A percentile compares a stretch with the other conserved stretches of the same genome.
These are phyloP conservation scores for Talaromyces islandicus DNA, from an alignment of 2,329 filamentous ascomycete genomes.

Conservation along the genomic window DNA sequence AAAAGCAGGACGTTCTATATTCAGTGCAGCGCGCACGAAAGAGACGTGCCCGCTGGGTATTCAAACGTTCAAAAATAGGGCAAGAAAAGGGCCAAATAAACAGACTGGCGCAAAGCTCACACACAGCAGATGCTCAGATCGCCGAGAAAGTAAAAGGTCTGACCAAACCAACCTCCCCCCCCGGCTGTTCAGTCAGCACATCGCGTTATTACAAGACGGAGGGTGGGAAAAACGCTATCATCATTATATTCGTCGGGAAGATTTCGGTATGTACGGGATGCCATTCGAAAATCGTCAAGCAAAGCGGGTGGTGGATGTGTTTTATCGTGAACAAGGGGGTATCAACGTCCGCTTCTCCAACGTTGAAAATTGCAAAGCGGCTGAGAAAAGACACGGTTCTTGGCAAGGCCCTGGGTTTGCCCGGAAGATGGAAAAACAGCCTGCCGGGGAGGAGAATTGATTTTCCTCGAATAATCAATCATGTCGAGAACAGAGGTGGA, in stretches of 20 bases:
- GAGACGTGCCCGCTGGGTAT: not conserved
- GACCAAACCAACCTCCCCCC: not conserved
- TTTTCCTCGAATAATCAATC: not conserved
- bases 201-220: not conserved
- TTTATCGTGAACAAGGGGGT: not conserved
- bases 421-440: not conserved
- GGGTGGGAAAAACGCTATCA: not conserved
- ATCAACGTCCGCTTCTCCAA: not conserved
- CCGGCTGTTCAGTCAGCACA: not conserved
- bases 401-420: not conserved
- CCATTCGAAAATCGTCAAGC: not conserved
- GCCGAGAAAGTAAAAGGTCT: not conserved
- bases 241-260: not conserved
- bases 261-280: not conserved
- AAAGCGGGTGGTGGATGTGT: not conserved
- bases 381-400: not conserved
- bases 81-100: not conserved
- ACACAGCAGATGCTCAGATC: not conserved
- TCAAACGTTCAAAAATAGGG: not conserved
- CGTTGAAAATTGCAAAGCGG: not conserved
- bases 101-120: not conserved
- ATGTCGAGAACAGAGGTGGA: not conserved
- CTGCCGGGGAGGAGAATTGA: not conserved
- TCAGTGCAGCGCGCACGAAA: not conserved
- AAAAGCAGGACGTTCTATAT: not conserved